Conservation (phyloP, 73 alveolate species). For the Tetrahymena borealis region DNA sequence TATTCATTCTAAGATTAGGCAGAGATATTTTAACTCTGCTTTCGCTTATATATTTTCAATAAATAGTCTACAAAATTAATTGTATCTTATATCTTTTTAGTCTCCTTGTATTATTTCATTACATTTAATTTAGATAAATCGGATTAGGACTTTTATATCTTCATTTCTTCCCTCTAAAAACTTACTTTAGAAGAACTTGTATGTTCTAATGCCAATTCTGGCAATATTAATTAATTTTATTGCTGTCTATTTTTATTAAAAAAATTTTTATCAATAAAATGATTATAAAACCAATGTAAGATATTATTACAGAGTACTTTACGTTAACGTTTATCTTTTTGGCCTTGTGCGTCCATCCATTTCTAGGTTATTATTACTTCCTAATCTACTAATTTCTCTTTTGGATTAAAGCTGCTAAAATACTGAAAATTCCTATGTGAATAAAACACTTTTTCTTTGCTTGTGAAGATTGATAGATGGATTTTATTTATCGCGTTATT, state of each 20-base stretch:
- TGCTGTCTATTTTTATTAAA: not conserved
- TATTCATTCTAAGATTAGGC: no score
- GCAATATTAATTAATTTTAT: not conserved
- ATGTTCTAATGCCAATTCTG: not conserved
- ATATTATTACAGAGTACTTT: not conserved
- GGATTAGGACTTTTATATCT: not conserved
- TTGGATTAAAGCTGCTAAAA: not conserved
- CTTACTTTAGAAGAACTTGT: not conserved
- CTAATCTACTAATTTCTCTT: not conserved
- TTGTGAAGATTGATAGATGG: not conserved
- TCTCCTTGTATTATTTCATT: not conserved
- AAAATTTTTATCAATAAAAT: not conserved
- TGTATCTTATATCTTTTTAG: not conserved
- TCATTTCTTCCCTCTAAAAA: not conserved
- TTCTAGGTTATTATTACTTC: not conserved
- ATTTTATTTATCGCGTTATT: not conserved
- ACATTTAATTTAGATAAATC: not conserved
- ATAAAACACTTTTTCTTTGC: not conserved
- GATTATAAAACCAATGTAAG: not conserved
- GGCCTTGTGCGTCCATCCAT: no score
- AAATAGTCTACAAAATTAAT: not conserved
- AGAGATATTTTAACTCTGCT: no score
- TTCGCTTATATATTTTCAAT: not conserved
- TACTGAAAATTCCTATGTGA: not conserved
- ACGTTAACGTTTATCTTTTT: not conserved